Evolutionary conservation across 2,329 filamentous ascomycete species (phyloP).

Genomic region (Fusarium tanahbumbuense): DNA sequence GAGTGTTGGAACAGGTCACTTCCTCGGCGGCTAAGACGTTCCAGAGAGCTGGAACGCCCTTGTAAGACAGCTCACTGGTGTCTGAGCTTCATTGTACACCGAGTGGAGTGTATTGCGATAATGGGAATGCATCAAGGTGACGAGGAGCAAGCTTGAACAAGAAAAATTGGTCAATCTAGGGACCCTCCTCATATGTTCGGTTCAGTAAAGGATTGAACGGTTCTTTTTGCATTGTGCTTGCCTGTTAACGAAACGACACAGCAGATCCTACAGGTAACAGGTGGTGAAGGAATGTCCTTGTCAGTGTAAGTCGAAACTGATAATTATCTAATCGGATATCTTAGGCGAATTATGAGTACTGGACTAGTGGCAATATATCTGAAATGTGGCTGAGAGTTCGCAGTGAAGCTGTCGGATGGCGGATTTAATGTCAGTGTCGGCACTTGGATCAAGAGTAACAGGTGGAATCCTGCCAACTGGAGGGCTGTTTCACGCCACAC

Average conservation of each 20-base stretch:
- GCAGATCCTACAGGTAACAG: constrained; percentile 23
- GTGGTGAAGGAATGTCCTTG: not conserved
- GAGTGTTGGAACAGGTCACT: not conserved
- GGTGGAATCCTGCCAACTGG: constrained; percentile 18
- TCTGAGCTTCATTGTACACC: not conserved
- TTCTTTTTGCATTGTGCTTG: constrained; percentile 4
- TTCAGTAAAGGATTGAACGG: not conserved
- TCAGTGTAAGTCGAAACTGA: not conserved
- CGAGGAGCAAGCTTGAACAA: not conserved
- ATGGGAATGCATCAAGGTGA: not conserved
- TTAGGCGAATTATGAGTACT: not conserved
- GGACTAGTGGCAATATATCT: constrained; percentile 27
- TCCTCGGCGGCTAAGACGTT: constrained; percentile 15
- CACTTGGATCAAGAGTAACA: constrained; percentile 24
- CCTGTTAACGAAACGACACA: constrained; percentile 18
- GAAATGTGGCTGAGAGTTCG: constrained; percentile 27
- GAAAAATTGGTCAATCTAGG: not conserved
- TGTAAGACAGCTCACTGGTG: not conserved
- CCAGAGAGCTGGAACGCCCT: not conserved
- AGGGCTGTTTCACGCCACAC: constrained; percentile 27
- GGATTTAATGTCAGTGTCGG: constrained; percentile 20
- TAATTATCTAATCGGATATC: not conserved
- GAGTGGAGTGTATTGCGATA: not conserved
- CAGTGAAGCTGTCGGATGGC: not conserved
- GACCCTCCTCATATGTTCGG: not conserved